These are phyloP conservation scores for Pseudocercospora fijiensis DNA, from an alignment of 2,329 filamentous ascomycete genomes.

Conservation along the genomic window DNA sequence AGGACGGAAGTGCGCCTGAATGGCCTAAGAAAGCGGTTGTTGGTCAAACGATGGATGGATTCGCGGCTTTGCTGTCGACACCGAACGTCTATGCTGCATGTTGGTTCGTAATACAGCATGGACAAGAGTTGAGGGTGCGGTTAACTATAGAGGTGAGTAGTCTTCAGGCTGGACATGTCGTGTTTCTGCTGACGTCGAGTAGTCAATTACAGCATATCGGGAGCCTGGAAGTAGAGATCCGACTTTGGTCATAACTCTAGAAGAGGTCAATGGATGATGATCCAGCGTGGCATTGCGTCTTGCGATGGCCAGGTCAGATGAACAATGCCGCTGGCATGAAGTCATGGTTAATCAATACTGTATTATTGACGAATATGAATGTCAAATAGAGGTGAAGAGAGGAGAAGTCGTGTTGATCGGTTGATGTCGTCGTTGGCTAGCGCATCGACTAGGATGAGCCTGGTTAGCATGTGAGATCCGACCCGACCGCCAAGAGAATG, in stretches of 20 bases:
- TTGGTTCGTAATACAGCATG: slow-evolving; percentile 2
- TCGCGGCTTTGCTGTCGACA: neutral
- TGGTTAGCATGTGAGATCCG: slow-evolving; percentile 3
- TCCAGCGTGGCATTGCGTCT: neutral
- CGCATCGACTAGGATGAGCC: neutral
- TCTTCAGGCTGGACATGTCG: too few relatives aligned
- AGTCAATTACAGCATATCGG: slow-evolving; percentile 1
- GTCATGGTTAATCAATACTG: too few relatives aligned
- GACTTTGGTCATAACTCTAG: neutral
- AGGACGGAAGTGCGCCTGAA: neutral
- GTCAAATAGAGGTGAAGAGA: too few relatives aligned
- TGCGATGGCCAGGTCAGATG: too few relatives aligned
- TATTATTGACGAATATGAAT: too few relatives aligned
- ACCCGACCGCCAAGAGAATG: neutral
- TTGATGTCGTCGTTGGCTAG: neutral
- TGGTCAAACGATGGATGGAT: neutral
- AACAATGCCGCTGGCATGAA: too few relatives aligned
- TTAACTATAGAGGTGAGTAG: neutral
- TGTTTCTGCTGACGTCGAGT: neutral
- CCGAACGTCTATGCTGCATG: neutral
- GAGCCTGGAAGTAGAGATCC: neutral
- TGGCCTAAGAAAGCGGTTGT: neutral
- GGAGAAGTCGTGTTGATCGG: neutral
- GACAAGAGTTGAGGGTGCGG: neutral
- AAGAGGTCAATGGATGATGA: neutral